Evolutionary conservation across 306 rosid species (phyloP).

Genomic region (Myrica gale): DNA sequence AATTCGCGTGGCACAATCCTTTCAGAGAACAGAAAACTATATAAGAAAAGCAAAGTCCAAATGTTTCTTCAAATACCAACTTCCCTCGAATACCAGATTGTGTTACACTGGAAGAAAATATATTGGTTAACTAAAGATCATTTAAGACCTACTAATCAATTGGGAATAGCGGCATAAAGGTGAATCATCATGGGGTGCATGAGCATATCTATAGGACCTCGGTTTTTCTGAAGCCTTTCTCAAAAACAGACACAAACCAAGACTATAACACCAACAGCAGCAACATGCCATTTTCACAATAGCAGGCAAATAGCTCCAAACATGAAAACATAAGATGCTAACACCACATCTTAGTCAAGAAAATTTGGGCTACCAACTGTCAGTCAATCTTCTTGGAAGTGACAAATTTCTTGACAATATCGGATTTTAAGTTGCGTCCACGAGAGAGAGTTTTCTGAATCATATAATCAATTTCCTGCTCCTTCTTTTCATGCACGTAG

Average conservation of each 20-base stretch:
- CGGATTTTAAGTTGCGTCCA: slow-evolving; percentile 62
- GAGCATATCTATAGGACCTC: neutral
- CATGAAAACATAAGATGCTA: slow-evolving; percentile 16
- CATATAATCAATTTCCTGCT: slow-evolving; percentile 67
- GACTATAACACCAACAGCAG: neutral
- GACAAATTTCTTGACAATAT: slow-evolving; percentile 41
- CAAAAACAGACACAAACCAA: neutral
- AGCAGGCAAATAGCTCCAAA: neutral
- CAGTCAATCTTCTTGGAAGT: slow-evolving; percentile 57
- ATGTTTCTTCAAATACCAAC: neutral
- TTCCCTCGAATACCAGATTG: neutral
- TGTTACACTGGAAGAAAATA: neutral
- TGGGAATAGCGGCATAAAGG: neutral
- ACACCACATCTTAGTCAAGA: slow-evolving; percentile 20
- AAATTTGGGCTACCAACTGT: slow-evolving; percentile 25
- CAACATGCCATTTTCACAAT: neutral
- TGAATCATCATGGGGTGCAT: neutral
- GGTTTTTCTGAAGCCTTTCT: neutral
- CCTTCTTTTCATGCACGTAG: slow-evolving; percentile 73
- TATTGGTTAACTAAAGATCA: neutral
- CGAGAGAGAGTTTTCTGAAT: slow-evolving; percentile 38
- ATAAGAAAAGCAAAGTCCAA: neutral
- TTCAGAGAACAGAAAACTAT: neutral
- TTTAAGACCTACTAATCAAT: neutral
- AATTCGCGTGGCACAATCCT: neutral